phyloP scores from a whole-genome alignment of 306 rosid species.

The Trifolium dubium region DNA sequence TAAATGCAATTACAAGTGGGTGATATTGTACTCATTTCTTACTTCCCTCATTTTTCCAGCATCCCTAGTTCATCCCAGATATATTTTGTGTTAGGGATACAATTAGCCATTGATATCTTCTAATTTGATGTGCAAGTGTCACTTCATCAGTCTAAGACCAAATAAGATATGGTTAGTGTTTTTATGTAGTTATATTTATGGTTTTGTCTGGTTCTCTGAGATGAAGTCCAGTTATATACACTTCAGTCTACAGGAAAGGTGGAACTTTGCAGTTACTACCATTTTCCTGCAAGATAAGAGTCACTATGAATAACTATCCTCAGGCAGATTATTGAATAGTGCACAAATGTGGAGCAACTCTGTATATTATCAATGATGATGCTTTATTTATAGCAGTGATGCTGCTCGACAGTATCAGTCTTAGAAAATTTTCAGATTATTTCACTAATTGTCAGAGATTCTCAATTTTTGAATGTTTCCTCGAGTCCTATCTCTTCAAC shows the following conservation, averaged over 20 bases:
- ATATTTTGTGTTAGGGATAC: conserved; percentile 3
- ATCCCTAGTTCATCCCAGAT: no score
- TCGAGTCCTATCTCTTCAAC: not conserved
- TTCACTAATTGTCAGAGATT: not conserved
- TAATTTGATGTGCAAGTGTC: not conserved
- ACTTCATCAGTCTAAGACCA: conserved; percentile 1
- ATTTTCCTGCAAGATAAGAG: conserved; percentile 4
- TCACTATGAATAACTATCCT: conserved; percentile 18
- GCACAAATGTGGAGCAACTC: conserved; percentile 1
- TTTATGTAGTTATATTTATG: not conserved
- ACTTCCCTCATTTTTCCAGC: no score
- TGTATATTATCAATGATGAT: not conserved
- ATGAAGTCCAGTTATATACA: not conserved
- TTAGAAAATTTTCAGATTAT: not conserved
- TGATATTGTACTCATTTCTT: conserved; percentile 1
- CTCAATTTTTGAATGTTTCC: not conserved
- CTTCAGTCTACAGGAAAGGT: not conserved
- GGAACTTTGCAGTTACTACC: not conserved
- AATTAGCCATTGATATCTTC: not conserved
- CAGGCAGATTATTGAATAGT: not conserved
- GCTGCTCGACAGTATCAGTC: not conserved
- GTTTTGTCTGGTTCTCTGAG: conserved; percentile 18
- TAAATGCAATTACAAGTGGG: not conserved
- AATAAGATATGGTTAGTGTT: not conserved
- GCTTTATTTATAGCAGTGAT: conserved; percentile 4